Conservation (phyloP, 106 monocot species). For the Gastrodia elata region DNA sequence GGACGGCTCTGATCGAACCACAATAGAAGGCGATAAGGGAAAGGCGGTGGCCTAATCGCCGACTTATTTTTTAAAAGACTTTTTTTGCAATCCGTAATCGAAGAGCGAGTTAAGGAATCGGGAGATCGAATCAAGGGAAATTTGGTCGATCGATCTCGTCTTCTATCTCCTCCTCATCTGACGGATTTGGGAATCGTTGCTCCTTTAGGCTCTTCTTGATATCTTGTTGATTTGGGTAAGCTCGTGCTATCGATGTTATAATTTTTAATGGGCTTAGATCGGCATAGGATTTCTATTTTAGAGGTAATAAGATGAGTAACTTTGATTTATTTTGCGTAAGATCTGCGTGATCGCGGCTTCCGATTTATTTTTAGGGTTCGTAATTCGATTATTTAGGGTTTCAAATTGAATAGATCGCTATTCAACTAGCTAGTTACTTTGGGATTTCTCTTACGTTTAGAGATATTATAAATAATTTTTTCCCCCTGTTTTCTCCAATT, state of each 20-base stretch:
- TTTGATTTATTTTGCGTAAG: too few species aligned
- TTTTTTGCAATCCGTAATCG: background rate
- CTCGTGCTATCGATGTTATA: background rate
- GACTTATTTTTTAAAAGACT: background rate
- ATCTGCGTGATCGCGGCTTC: too few species aligned
- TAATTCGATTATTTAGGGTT: background rate
- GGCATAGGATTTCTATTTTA: background rate
- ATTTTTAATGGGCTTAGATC: background rate
- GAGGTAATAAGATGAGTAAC: too few species aligned
- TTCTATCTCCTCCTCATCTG: background rate
- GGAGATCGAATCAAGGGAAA: background rate
- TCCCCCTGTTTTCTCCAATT: background rate
- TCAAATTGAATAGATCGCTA: background rate
- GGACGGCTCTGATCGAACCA: slow-evolving; percentile 2
- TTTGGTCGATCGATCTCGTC: background rate
- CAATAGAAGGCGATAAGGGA: background rate
- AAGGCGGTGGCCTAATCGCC: background rate
- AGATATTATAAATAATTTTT: too few species aligned
- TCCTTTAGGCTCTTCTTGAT: background rate
- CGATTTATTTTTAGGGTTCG: background rate
- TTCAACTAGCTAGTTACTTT: background rate
- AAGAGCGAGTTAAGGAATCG: background rate
- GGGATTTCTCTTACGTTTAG: too few species aligned
- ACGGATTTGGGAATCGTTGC: background rate
- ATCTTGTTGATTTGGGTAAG: background rate